Evolutionary conservation across 164 flowering plant species (phyloP).

Genomic region (Chimonanthus salicifolius): DNA sequence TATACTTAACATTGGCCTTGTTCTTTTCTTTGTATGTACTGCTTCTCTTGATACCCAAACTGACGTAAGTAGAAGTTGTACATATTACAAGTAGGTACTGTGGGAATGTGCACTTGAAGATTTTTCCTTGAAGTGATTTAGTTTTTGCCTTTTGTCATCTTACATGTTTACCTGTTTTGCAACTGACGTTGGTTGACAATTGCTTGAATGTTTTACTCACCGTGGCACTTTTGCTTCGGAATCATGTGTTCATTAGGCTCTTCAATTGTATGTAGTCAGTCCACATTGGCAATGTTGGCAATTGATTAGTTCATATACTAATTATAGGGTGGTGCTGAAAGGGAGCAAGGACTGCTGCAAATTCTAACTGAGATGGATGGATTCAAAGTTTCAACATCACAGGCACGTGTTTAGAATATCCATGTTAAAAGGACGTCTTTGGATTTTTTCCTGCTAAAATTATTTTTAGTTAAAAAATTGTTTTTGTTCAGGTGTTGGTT

Average conservation of each 20-base stretch:
- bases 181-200: background rate
- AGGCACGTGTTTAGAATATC: slow-evolving; percentile 35
- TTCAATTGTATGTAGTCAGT: background rate
- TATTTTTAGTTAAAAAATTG: slow-evolving; percentile 3
- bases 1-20: background rate
- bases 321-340: slow-evolving; percentile 92
- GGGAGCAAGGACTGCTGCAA: slow-evolving; percentile 97
- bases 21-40: background rate
- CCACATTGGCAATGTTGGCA: background rate
- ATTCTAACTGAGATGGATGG: slow-evolving; percentile 98
- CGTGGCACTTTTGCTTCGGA: background rate
- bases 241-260: background rate
- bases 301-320: slow-evolving; percentile 8
- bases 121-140: background rate
- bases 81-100: background rate
- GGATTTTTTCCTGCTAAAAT: slow-evolving; percentile 14
- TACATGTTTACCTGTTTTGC: background rate
- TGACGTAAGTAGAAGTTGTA: background rate
- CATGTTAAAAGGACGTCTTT: background rate
- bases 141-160: background rate
- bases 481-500: slow-evolving; percentile 62
- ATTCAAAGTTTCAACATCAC: slow-evolving; percentile 81
- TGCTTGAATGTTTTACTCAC: background rate
- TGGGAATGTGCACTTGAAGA: background rate
- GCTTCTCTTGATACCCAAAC: background rate